A percentile compares a stretch with the other conserved stretches of the same genome.
Conservation (phyloP, 257 asterid genomes). For the Solanum ahanhuiri region DNA sequence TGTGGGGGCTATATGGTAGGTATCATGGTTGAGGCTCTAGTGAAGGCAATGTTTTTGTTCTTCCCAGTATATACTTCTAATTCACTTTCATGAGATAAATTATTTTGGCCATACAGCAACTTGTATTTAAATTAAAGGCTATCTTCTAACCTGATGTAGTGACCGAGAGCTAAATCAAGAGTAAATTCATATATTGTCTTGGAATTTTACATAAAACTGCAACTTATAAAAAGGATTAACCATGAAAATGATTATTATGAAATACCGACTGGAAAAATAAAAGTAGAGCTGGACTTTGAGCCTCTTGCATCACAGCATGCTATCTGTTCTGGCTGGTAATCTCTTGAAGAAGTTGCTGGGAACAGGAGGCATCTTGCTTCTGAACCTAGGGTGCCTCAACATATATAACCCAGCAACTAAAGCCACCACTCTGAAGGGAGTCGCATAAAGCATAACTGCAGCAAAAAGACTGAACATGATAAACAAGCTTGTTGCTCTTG, state of each 20-base stretch:
- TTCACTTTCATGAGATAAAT: background rate
- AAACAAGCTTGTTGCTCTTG: slow-evolving; percentile 63
- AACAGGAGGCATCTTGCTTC: slow-evolving; percentile 56
- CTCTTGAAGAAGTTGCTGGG: slow-evolving; percentile 73
- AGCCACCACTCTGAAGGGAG: slow-evolving; percentile 39
- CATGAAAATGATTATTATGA: background rate
- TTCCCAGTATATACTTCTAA: background rate
- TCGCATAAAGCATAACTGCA: slow-evolving; percentile 40
- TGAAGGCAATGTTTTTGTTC: background rate
- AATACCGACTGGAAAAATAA: background rate
- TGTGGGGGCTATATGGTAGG: background rate
- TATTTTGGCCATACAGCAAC: too few relatives aligned
- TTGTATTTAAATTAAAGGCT: background rate
- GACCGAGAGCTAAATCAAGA: background rate
- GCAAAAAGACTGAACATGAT: slow-evolving; percentile 45
- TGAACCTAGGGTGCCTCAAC: slow-evolving; percentile 63
- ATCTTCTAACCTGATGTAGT: background rate
- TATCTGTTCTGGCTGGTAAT: slow-evolving; percentile 49
- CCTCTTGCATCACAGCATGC: slow-evolving; percentile 41
- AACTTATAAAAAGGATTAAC: background rate
- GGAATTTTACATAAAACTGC: background rate
- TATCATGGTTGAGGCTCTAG: background rate
- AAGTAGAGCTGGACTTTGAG: background rate
- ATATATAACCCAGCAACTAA: slow-evolving; percentile 41
- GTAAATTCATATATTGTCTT: background rate